Conservation (phyloP, 768 basidiomycete species). For the Kwoniella shandongensis region DNA sequence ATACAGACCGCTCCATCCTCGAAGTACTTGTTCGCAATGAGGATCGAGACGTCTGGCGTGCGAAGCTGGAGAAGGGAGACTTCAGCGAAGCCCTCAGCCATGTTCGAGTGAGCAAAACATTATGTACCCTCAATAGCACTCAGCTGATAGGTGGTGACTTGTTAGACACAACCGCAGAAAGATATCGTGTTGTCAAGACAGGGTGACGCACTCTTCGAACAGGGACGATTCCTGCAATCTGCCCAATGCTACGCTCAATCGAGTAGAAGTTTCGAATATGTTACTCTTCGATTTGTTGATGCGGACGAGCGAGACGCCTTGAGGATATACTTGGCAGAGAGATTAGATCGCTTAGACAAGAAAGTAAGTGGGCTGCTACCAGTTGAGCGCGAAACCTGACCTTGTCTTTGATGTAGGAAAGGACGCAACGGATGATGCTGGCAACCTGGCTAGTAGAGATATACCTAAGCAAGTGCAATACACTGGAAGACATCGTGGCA, state of each 20-base stretch:
- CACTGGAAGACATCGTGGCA: conserved; percentile 88
- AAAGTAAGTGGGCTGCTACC: conserved; percentile 59
- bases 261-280: conserved; percentile 79
- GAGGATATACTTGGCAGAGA: conserved; percentile 81
- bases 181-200: conserved; percentile 80
- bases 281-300: conserved; percentile 84
- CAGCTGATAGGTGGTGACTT: conserved; percentile 59
- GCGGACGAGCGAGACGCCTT: conserved; percentile 85
- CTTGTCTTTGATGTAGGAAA: conserved; percentile 67
- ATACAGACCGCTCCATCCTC: conserved; percentile 81
- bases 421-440: conserved; percentile 93
- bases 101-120: conserved; percentile 65
- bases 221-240: conserved; percentile 81
- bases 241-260: conserved; percentile 90
- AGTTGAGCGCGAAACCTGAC: not conserved
- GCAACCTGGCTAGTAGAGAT: conserved; percentile 99
- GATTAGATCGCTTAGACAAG: conserved; percentile 80
- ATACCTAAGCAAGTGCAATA: conserved; percentile 93
- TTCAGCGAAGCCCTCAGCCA: conserved; percentile 77
- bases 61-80: conserved; percentile 74
- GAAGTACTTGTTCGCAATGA: conserved; percentile 84
- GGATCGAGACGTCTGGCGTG: conserved; percentile 90
- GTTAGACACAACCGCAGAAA: conserved; percentile 65
- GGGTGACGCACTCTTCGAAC: conserved; percentile 73
- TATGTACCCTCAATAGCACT: not conserved